Evolutionary conservation across 164 flowering plant species (phyloP), one percentile per base, ranked within the genome.

Genomic region (Annona cherimola): DNA sequence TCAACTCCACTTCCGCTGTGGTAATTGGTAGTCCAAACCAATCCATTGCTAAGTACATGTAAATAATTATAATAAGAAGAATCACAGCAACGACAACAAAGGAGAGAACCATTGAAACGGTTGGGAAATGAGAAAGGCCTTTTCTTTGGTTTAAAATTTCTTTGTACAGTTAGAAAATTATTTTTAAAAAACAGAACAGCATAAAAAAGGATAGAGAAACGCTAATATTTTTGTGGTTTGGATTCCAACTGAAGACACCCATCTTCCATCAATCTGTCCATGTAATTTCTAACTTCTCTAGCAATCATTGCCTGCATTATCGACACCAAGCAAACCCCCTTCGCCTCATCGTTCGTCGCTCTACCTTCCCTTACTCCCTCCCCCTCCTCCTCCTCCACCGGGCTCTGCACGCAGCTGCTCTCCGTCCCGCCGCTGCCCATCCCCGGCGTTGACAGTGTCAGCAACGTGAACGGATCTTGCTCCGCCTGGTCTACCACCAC

Each of bases 371-470:
- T 65, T 20, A 60, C 72, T 73, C 66, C 79, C 69, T 19, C 76
- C 12, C 68, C 54, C 71, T 62, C 66, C 26, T 45, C 74, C 63
- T n/a, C 72, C 74, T 20, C n/a, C 41, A 4, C 18, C 39, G 44
- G 45, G 67, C 26, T 18, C 76, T 4, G 5, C 61, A 7, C n/a
- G 2, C 26, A 63, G n/a, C 70, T 45, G 42, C 19, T 61, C 70
- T 63, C 40, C 63, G 19, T 71, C 62, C 20, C 63, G 20, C n/a
- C 42, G 57, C 18, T 1, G 12, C 57, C 41, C 20, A 12, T 18
- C 84, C 88, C n/a, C 11, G 87, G 84, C 40, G 80, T 84, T n/a
- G 78, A 84, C 71, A 86, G 74, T n/a, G 83, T 86, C 69, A 91
- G 60, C 26, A 41, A 46, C 26, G 74, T 63, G 8, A 26, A 7